Base-by-base conservation (phyloP, 2,329 filamentous ascomycete species). In the Phaeomoniella chlamydospora region DNA sequence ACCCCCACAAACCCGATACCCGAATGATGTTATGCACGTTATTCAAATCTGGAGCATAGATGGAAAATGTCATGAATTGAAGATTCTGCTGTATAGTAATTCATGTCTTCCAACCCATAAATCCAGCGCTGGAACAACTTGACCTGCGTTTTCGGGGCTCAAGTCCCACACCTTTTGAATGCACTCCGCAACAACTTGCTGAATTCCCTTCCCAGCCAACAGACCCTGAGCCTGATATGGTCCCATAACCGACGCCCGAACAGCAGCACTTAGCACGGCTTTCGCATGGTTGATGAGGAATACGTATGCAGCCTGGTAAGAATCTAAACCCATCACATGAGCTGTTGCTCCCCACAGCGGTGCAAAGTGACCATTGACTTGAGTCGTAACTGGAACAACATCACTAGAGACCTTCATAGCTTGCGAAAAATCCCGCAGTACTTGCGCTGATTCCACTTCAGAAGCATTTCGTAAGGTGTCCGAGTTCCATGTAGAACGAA, bases 21-120 rank as follows among this genome's bases (percentile, higher is more conserved):
- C n/a, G n/a, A n/a, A n/a, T n/a, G n/a, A n/a, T n/a, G n/a, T n/a
- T n/a, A n/a, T n/a, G n/a, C n/a, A n/a, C n/a, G n/a, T n/a, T n/a
- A n/a, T n/a, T n/a, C n/a, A n/a, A n/a, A n/a, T n/a, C n/a, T n/a
- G n/a, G n/a, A n/a, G n/a, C n/a, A n/a, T n/a, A n/a, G n/a, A n/a
- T n/a, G n/a, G n/a, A n/a, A n/a, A n/a, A n/a, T n/a, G n/a, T 58
- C 47, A 77, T 35, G 74, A 77, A 55, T 79, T 79, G 52, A 79
- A 79, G 38, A 79, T 78, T 41, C 74, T 61, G 47, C 72, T 76
- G 52, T 79, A 79, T 29, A 79, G 54, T 49, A 76, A 57, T 54
- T 79, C 74, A 52, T 79, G 74, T 43, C 74, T 61, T 1, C 74
- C 74, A 38, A 75, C 62, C 74, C 74, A 79, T 5, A 79, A 50